Evolutionary conservation across 2,329 filamentous ascomycete genomes (phyloP).

Genomic region (Zymoseptoria tritici): DNA sequence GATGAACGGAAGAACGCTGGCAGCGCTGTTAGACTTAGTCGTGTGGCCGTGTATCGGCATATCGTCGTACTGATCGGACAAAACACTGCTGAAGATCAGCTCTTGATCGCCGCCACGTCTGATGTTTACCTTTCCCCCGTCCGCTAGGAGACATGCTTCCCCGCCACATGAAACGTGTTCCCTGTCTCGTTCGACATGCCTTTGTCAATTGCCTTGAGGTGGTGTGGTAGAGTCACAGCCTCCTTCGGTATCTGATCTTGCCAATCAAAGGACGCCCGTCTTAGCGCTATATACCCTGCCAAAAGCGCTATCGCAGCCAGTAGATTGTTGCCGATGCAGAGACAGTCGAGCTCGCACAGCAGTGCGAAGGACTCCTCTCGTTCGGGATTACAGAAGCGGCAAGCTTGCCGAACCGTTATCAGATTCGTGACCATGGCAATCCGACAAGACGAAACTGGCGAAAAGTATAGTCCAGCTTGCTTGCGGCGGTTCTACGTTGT

Average conservation of each 20-base stretch:
- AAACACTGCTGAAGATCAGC: not conserved
- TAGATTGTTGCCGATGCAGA: not conserved
- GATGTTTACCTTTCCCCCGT: not conserved
- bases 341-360: not conserved
- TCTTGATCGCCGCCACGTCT: not conserved
- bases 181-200: too few relatives aligned
- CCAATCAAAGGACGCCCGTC: not conserved
- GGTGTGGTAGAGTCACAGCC: not conserved
- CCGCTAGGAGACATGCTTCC: too few relatives aligned
- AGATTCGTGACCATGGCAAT: not conserved
- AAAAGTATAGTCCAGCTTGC: not conserved
- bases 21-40: not conserved
- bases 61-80: not conserved
- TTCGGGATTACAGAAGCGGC: not conserved
- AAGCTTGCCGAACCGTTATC: not conserved
- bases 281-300: not conserved
- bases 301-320: not conserved
- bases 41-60: not conserved
- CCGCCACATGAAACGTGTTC: too few relatives aligned
- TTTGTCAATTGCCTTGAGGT: not conserved
- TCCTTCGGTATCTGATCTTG: not conserved
- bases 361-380: not conserved
- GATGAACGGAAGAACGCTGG: not conserved
- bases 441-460: not conserved
- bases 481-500: not conserved